A percentile compares a stretch with the other conserved stretches of the same genome.
These are phyloP conservation scores for Abortiporus biennis DNA, from an alignment of 1,284 basidiomycete species.

Conservation along the genomic window DNA sequence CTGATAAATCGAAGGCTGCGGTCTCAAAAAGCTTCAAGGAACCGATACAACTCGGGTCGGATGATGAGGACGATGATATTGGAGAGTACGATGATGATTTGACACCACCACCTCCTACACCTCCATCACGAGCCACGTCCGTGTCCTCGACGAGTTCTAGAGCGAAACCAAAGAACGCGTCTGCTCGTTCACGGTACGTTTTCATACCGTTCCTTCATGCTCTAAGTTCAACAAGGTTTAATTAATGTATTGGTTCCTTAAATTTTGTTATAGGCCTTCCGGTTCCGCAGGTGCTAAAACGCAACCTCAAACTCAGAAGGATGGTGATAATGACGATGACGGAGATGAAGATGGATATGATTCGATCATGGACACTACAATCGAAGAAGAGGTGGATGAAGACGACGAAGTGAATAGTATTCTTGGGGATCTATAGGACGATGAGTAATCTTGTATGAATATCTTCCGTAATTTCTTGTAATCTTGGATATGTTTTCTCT, in stretches of 20 bases:
- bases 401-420: constrained; percentile 24
- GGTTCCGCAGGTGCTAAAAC: too few relatives aligned
- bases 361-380: constrained; percentile 22
- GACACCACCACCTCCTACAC: constrained; percentile 26
- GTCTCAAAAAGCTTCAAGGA: constrained; percentile 16
- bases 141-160: neutral
- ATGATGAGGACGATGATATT: constrained; percentile 24
- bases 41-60: constrained; percentile 21
- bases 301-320: neutral
- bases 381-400: constrained; percentile 21
- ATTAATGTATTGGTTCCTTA: too few relatives aligned
- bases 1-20: constrained; percentile 20
- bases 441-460: too few relatives aligned
- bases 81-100: constrained; percentile 26
- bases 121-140: constrained; percentile 10
- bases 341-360: constrained; percentile 15
- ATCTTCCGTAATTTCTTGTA: too few relatives aligned
- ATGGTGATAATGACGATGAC: constrained; percentile 7
- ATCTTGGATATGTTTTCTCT: too few relatives aligned
- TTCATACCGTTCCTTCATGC: neutral
- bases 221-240: neutral
- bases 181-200: neutral
- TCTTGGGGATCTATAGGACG: too few relatives aligned
- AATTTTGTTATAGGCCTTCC: neutral
- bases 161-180: neutral